A percentile compares a stretch with the other conserved stretches of the same genome.
phyloP scores from a whole-genome alignment of 2,329 filamentous ascomycete genomes.

The Zymoseptoria passerinii region DNA sequence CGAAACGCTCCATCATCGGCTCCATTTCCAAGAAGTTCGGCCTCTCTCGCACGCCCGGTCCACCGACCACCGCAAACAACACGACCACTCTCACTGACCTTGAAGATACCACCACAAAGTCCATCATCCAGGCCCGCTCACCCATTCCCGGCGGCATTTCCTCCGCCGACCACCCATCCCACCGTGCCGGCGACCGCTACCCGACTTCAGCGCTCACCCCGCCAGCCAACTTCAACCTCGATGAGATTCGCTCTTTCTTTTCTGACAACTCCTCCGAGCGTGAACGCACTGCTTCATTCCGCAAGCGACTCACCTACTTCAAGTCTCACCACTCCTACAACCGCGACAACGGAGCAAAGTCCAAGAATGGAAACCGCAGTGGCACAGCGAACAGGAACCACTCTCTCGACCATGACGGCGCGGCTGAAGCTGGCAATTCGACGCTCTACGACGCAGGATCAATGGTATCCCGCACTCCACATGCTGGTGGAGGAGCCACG shows the following conservation, averaged over 20 bases:
- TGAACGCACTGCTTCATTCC: slow-evolving; percentile 26
- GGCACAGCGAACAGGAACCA: slow-evolving; percentile 13
- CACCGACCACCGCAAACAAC: slow-evolving; percentile 2
- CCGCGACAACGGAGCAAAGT: slow-evolving; percentile 11
- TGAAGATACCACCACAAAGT: slow-evolving; percentile 12
- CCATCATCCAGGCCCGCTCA: slow-evolving; percentile 6
- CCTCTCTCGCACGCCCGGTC: slow-evolving; percentile 8
- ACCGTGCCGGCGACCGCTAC: slow-evolving; percentile 41
- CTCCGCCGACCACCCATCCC: slow-evolving; percentile 16
- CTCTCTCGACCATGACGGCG: slow-evolving; percentile 14
- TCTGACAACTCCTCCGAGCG: slow-evolving; percentile 33
- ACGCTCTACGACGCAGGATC: slow-evolving; percentile 24
- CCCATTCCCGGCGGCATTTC: slow-evolving; percentile 12
- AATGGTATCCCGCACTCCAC: slow-evolving; percentile 7
- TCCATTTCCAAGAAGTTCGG: slow-evolving; percentile 29
- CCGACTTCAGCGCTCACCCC: slow-evolving; percentile 40
- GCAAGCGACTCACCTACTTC: slow-evolving; percentile 29
- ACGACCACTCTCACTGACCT: slow-evolving; percentile 1
- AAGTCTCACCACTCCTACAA: background rate
- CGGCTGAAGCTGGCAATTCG: slow-evolving; percentile 12
- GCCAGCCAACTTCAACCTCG: slow-evolving; percentile 34
- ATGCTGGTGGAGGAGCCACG: slow-evolving; percentile 13
- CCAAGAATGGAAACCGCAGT: background rate
- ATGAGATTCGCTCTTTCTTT: slow-evolving; percentile 37
- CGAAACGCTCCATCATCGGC: slow-evolving; percentile 30